Percentiles rank a stretch among this genome's conserved stretches.
phyloP scores from a whole-genome alignment of 2,329 filamentous ascomycete species.

The Penicillium frequentans region DNA sequence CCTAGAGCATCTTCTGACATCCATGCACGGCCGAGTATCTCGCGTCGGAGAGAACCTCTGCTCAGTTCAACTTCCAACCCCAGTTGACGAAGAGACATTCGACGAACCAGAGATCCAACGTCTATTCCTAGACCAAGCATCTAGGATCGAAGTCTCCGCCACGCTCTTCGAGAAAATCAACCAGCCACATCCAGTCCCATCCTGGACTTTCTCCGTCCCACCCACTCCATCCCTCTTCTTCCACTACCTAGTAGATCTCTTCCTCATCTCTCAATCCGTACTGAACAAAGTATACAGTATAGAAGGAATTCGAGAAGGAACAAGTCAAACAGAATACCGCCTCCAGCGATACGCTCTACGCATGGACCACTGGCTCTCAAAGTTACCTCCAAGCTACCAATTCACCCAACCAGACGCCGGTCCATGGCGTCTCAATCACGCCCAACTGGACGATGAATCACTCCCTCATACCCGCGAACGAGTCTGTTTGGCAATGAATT shows the following conservation, averaged over 20 bases:
- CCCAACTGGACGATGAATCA: constrained; percentile 13
- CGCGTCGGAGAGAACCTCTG: constrained; percentile 40
- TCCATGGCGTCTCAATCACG: constrained; percentile 22
- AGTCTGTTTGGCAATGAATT: constrained; percentile 41
- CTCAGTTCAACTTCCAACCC: constrained; percentile 38
- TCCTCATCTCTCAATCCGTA: constrained; percentile 37
- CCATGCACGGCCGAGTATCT: constrained; percentile 44
- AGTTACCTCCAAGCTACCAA: constrained; percentile 32
- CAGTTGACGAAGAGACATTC: constrained; percentile 38
- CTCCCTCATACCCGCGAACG: constrained; percentile 29
- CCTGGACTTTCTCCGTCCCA: constrained; percentile 24
- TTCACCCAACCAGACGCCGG: constrained; percentile 29
- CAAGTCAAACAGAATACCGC: constrained; percentile 32
- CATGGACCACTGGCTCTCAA: constrained; percentile 37
- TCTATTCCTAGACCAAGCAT: constrained; percentile 26
- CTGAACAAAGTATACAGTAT: constrained; percentile 43
- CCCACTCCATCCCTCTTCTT: constrained; percentile 38
- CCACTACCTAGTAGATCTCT: constrained; percentile 37
- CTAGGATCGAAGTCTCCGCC: constrained; percentile 24
- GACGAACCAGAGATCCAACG: constrained; percentile 23
- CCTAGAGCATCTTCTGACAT: constrained; percentile 42
- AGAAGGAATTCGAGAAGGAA: constrained; percentile 31
- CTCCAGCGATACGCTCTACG: constrained; percentile 32
- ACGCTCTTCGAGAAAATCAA: constrained; percentile 27
- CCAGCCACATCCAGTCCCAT: constrained; percentile 7